Conservation (phyloP, 106 monocot genomes). For the Alisma plantagoaquatica region DNA sequence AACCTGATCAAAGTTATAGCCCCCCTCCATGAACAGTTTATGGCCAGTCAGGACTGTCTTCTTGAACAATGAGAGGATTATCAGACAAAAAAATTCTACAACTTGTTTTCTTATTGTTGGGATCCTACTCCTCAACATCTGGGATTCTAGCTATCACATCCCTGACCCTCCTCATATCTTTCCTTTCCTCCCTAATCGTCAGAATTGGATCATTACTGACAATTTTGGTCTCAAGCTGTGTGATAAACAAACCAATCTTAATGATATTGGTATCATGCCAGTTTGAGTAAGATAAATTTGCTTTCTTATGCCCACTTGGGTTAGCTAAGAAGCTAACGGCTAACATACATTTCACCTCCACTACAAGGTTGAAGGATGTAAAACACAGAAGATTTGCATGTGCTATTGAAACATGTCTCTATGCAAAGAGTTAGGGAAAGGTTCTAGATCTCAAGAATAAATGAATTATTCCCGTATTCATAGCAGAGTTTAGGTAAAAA, state of each 20-base stretch:
- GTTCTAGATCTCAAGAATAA: too few relatives aligned
- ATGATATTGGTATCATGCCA: not conserved
- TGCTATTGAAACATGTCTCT: too few relatives aligned
- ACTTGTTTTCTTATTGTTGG: constrained; percentile 39
- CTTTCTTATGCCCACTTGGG: too few relatives aligned
- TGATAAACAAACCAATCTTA: not conserved
- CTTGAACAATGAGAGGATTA: constrained; percentile 68
- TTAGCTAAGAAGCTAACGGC: not conserved
- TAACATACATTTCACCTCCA: not conserved
- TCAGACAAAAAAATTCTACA: constrained; percentile 56
- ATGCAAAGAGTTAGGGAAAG: too few relatives aligned
- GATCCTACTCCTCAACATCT: constrained; percentile 41
- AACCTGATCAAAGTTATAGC: constrained; percentile 77
- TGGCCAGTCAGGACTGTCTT: constrained; percentile 87
- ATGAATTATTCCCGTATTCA: too few relatives aligned
- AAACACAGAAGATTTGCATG: constrained; percentile 1
- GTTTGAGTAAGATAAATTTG: not conserved
- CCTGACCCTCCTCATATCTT: constrained; percentile 64
- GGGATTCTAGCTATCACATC: constrained; percentile 40
- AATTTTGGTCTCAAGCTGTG: constrained; percentile 6
- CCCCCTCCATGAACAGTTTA: constrained; percentile 77
- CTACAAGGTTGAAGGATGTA: not conserved
- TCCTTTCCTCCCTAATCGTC: constrained; percentile 48
- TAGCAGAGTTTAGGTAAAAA: too few relatives aligned
- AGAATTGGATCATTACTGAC: constrained; percentile 21